These are phyloP conservation scores for Metarhizium album DNA, from an alignment of 2,329 filamentous ascomycete species.

Conservation along the genomic window DNA sequence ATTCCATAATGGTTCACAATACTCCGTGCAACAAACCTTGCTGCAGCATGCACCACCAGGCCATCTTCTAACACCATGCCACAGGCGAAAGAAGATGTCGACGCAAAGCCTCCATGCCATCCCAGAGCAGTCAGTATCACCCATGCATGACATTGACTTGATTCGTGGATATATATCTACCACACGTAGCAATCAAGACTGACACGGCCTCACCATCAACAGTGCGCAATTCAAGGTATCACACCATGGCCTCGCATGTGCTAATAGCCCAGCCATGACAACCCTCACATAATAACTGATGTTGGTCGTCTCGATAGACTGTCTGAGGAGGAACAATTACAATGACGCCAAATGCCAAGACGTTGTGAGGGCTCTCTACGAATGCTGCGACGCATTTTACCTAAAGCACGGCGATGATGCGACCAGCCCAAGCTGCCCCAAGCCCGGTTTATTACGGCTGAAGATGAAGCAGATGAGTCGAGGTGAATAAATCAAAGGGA, in stretches of 20 bases:
- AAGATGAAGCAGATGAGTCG: conserved; percentile 69
- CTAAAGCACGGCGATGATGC: conserved; percentile 65
- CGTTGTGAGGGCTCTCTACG: conserved; percentile 76
- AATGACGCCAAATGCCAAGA: conserved; percentile 73
- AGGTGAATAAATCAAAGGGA: conserved; percentile 13
- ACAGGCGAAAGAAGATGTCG: conserved; percentile 55
- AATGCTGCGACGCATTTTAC: conserved; percentile 90
- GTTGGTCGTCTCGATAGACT: conserved; percentile 45
- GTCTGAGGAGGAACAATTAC: conserved; percentile 73
- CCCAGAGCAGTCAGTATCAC: conserved; percentile 59
- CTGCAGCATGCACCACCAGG: neutral
- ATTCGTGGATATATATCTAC: neutral
- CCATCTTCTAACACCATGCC: neutral
- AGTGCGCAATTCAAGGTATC: conserved; percentile 86
- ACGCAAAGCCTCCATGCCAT: conserved; percentile 71
- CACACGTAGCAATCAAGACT: neutral
- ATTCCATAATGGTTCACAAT: neutral
- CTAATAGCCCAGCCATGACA: neutral
- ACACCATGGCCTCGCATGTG: neutral
- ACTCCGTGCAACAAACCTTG: neutral
- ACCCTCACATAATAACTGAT: neutral
- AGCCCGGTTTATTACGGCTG: conserved; percentile 63
- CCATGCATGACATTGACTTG: neutral
- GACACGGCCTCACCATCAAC: neutral
- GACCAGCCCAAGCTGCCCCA: conserved; percentile 74